Percentiles rank a stretch among this genome's conserved stretches.
phyloP scores from a whole-genome alignment of 345 rosid species.

The Conringia planisiliqua region DNA sequence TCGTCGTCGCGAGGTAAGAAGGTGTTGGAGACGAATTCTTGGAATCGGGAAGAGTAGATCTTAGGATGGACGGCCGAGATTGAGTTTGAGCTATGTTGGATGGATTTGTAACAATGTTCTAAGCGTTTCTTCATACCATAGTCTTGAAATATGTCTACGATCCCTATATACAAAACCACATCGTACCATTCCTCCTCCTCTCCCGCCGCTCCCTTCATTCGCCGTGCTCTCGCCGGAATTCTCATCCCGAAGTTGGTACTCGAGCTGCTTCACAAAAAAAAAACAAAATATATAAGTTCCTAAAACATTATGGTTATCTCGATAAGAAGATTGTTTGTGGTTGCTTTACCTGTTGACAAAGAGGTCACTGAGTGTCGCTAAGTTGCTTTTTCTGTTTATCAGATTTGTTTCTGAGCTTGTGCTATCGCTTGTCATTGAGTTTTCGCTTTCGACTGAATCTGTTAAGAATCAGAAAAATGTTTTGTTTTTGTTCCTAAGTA shows the following conservation, averaged over 20 bases:
- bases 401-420: not conserved
- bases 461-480: not conserved
- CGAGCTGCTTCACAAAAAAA: slow-evolving; percentile 3
- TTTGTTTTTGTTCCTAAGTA: not conserved
- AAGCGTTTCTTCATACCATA: slow-evolving; percentile 46
- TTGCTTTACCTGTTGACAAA: slow-evolving; percentile 25
- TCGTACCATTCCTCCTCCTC: slow-evolving; percentile 32
- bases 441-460: slow-evolving; percentile 19
- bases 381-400: slow-evolving; percentile 3
- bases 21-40: slow-evolving; percentile 40
- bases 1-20: slow-evolving; percentile 22
- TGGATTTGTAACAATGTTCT: slow-evolving; percentile 51
- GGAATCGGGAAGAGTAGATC: slow-evolving; percentile 48
- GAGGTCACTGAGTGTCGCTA: slow-evolving; percentile 13
- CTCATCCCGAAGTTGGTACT: slow-evolving; percentile 32
- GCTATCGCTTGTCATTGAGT: not conserved
- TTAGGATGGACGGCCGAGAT: slow-evolving; percentile 54
- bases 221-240: slow-evolving; percentile 45
- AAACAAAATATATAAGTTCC: not conserved
- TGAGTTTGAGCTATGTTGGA: slow-evolving; percentile 41
- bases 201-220: not conserved
- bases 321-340: not conserved
- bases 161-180: slow-evolving; percentile 38
- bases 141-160: slow-evolving; percentile 46
- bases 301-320: too few species aligned